phyloP scores from a whole-genome alignment of 768 basidiomycete genomes.

The Megacollybia marginata region DNA sequence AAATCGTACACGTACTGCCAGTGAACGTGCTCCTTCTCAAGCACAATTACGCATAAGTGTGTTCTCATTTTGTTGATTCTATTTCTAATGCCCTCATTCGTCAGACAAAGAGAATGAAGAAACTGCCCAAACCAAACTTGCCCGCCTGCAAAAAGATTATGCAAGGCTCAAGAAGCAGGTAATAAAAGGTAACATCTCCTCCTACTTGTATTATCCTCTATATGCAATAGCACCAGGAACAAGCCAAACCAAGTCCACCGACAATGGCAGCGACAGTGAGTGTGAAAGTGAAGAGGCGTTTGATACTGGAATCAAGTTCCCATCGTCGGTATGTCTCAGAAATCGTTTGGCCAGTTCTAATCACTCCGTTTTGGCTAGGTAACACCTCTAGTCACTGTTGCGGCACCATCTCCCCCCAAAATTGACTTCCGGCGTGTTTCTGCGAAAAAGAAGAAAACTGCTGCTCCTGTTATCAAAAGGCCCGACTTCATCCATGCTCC shows the following conservation, averaged over 20 bases:
- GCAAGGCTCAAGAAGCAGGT: background rate
- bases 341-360: too few species aligned
- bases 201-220: background rate
- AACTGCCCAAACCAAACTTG: background rate
- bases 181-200: background rate
- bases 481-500: too few species aligned
- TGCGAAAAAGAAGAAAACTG: too few species aligned
- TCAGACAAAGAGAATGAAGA: background rate
- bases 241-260: background rate
- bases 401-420: too few species aligned
- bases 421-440: too few species aligned
- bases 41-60: background rate
- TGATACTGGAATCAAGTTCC: background rate
- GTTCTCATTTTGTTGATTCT: background rate
- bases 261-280: background rate
- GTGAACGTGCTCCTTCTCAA: background rate
- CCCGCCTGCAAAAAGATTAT: background rate
- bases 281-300: background rate
- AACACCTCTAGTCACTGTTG: too few species aligned
- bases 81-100: background rate
- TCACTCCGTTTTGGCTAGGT: too few species aligned
- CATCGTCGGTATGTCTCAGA: too few species aligned
- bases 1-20: background rate
- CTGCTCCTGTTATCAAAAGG: too few species aligned
- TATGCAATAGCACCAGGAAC: background rate